Evolutionary conservation across 1,284 basidiomycete species (phyloP), one percentile per base, ranked within the genome.

Genomic region (Sporisorium iseilematis-ciliati): DNA sequence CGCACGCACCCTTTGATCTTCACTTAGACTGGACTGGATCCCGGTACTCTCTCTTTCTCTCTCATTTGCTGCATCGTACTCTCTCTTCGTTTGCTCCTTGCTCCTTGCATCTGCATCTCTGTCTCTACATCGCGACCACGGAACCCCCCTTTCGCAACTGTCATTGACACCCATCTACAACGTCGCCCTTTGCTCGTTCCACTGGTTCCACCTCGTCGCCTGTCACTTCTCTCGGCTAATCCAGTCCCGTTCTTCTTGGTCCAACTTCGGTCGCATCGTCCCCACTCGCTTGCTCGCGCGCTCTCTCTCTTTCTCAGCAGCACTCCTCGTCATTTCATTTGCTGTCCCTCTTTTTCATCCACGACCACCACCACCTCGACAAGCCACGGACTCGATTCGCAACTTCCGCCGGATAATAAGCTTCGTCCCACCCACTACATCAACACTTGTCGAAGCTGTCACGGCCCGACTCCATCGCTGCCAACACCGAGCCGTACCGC

Each of bases 241-340:
- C 11, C 7, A 23, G 50, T 38, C 21, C 23, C 21, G 33, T 11
- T 16, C 29, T 49, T n/a, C n/a, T 49, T n/a, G 48, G 48, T 49
- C 29, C 48, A 31, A 40, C 54, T 29, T 57, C 54, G 43, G 26
- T 62, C 51, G 60, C 53, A 46, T 56, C 31, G 60, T 60, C 57
- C 12, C 57, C 57, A 52, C 56, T 29, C 21, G 14, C 35, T 8
- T 6, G 14, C 25, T 26, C n/a, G n/a, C n/a, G n/a, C n/a, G n/a
- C 41, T 45, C 45, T n/a, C 18, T 21, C 53, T 31, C 25, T 16
- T 33, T 40, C 33, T 38, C 35, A 45, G 38, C 55, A 57, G 25
- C 56, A 18, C 31, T 20, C 29, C 29, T 25, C 21, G 16, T 6
- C 46, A 16, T 18, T 53, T 60, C 49, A 60, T 60, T 40, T 51